A percentile compares a stretch with the other conserved stretches of the same genome.
Evolutionary conservation across 441 rosid genomes (phyloP).

Genomic region (Pelargonium citronellum): DNA sequence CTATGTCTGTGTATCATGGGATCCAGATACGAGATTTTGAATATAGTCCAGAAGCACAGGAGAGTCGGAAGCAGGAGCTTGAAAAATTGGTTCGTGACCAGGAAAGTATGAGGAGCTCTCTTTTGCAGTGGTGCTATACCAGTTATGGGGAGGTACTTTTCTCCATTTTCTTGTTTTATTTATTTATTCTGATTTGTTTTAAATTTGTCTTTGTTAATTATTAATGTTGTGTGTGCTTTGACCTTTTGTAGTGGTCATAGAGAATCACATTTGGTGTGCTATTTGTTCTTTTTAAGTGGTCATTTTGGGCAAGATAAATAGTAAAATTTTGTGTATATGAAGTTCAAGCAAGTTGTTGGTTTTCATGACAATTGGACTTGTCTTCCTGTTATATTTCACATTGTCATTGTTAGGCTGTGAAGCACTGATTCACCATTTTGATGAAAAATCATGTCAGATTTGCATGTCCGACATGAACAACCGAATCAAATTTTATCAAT

Average conservation of each 20-base stretch:
- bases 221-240: neutral
- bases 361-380: neutral
- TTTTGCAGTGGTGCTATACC: slow-evolving; percentile 94
- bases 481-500: no score
- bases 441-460: no score
- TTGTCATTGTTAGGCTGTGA: no score
- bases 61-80: slow-evolving; percentile 73
- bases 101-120: slow-evolving; percentile 74
- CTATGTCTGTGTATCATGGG: slow-evolving; percentile 18
- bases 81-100: slow-evolving; percentile 74
- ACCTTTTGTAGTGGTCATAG: neutral
- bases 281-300: neutral
- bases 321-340: neutral
- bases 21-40: slow-evolving; percentile 88
- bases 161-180: slow-evolving; percentile 2
- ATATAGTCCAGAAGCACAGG: slow-evolving; percentile 83
- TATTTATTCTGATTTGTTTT: neutral
- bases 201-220: slow-evolving; percentile 3
- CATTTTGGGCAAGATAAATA: neutral
- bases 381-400: neutral
- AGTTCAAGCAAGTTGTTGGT: neutral
- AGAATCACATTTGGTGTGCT: neutral
- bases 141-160: slow-evolving; percentile 86
- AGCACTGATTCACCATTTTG: no score
- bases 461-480: no score